Evolutionary conservation across 2,329 filamentous ascomycete species (phyloP), one percentile per base, ranked within the genome.

Genomic region (Trichoderma koningiopsis): DNA sequence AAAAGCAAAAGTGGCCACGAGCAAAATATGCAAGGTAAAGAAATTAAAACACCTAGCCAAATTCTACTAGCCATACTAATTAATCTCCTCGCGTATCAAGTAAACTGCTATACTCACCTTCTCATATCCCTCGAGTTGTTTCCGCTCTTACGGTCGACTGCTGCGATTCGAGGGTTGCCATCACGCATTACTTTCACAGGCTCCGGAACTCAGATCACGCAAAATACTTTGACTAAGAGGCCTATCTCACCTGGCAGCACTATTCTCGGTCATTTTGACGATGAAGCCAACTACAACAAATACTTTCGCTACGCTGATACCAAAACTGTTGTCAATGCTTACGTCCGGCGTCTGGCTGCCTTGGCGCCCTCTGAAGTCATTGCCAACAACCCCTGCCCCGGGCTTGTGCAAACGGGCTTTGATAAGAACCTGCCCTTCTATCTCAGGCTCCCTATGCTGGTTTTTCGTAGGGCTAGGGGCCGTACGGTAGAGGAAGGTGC

Each of bases 361-460:
- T 47, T 57, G 62, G 62, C 62, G 19, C 62, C 62, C 27, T 43
- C 49, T 27, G 62, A 65, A 24, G 62, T 65, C 19, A 57, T 65
- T 14, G 62, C 31, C 24, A 65, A 65, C 27, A 65, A 65, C 27
- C 33, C 52, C 5, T 65, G 62, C 27, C 62, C 62, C 33, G 62
- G 62, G 11, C 62, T 65, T 47, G 52, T 57, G 27, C 62, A 47
- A 33, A 65, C 62, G 27, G 62, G 62, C 4, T 14, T 57, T n/a
- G 62, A 65, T 33, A 65, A 65, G 35, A 65, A 65, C 13, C 35
- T 65, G 27, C 62, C 62, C 3, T 65, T 65, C 24, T 65, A 56
- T 43, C 35, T 65, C 5, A 57, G 14, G 33, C n/a, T 57, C 2
- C 52, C 37, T 11, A 57, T 65, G 52, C 35, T 11, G 4, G 19